A percentile compares a stretch with the other conserved stretches of the same genome.
Conservation (phyloP, 2,329 filamentous ascomycete genomes). For the Cladophialophora exuberans region DNA sequence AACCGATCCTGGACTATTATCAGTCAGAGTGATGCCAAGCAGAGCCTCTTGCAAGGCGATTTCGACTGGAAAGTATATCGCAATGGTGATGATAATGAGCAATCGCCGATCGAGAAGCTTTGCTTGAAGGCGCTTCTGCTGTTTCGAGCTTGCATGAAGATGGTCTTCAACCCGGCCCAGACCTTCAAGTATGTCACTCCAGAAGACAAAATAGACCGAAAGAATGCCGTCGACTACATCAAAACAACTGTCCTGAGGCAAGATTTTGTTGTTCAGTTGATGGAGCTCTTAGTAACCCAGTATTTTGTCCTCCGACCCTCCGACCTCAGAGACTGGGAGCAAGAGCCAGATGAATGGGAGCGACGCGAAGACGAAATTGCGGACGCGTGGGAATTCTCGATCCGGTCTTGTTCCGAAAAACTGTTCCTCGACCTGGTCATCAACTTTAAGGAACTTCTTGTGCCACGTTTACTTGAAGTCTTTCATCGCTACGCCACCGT, state of each 20-base stretch:
- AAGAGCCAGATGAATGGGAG: conserved; percentile 95
- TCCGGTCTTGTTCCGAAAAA: conserved; percentile 90
- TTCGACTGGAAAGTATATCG: conserved; percentile 47
- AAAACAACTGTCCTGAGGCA: conserved; percentile 75
- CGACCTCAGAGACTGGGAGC: conserved; percentile 89
- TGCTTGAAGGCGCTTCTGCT: conserved; percentile 82
- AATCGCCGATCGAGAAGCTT: conserved; percentile 72
- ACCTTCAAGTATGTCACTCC: conserved; percentile 81
- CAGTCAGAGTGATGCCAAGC: conserved; percentile 41
- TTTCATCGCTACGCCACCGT: conserved; percentile 77
- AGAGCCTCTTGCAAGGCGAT: conserved; percentile 15
- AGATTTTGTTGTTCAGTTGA: conserved; percentile 76
- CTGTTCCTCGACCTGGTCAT: conserved; percentile 89
- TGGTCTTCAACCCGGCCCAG: conserved; percentile 78
- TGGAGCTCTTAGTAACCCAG: conserved; percentile 80
- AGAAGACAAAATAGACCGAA: conserved; percentile 75
- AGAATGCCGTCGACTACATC: conserved; percentile 68
- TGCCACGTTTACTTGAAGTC: conserved; percentile 77
- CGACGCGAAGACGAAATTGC: conserved; percentile 81
- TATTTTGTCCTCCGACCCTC: conserved; percentile 85
- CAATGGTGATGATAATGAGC: conserved; percentile 50
- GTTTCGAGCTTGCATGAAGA: conserved; percentile 78
- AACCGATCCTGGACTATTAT: conserved; percentile 85
- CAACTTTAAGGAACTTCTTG: conserved; percentile 81
- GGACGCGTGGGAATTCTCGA: conserved; percentile 88